These are phyloP conservation scores for Fusarium sp. DNA, from an alignment of 2,329 filamentous ascomycete species.

Conservation along the genomic window DNA sequence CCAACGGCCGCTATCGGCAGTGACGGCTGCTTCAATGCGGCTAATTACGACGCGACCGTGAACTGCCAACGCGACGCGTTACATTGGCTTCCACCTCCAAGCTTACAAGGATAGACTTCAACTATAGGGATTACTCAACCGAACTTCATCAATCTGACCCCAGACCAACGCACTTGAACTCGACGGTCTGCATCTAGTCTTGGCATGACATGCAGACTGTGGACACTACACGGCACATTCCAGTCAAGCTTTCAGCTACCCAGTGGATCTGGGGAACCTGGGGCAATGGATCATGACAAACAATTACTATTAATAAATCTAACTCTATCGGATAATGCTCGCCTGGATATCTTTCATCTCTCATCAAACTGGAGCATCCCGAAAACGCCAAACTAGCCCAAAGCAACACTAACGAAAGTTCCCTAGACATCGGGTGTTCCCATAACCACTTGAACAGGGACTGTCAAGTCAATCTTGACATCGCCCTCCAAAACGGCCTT, in stretches of 20 bases:
- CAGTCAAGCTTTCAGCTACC: background rate
- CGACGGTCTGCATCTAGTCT: background rate
- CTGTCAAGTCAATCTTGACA: conserved; percentile 32
- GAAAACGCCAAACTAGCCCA: conserved; percentile 3
- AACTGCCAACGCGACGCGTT: background rate
- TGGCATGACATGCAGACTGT: background rate
- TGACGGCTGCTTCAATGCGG: background rate
- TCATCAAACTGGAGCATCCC: conserved; percentile 8
- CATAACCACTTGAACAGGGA: conserved; percentile 36
- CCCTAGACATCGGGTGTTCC: conserved; percentile 15
- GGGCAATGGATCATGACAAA: background rate
- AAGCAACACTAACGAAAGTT: background rate
- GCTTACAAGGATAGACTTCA: background rate
- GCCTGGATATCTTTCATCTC: conserved; percentile 36
- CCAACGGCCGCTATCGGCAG: background rate
- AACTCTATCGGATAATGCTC: conserved; percentile 20
- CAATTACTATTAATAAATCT: conserved; percentile 33
- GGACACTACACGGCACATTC: background rate
- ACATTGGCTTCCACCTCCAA: background rate
- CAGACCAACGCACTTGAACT: background rate
- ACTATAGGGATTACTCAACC: background rate
- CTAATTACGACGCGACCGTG: background rate
- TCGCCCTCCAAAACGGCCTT: conserved; percentile 30
- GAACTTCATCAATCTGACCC: background rate
- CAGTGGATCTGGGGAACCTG: background rate